Base-by-base conservation (phyloP, 1,139 yeast genomes). In the Suhomyces kunorum region DNA sequence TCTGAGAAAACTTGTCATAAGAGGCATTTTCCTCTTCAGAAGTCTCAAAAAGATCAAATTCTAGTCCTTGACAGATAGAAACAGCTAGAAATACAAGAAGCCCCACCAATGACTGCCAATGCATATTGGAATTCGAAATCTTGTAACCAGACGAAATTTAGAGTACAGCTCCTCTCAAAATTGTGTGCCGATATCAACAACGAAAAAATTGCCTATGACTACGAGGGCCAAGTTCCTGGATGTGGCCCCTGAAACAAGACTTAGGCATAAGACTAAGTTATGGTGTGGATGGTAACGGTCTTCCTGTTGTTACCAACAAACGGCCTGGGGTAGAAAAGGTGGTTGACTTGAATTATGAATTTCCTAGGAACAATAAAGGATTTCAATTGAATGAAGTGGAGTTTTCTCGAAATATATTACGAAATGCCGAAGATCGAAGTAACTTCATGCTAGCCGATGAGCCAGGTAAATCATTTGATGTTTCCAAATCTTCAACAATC, bases 361-460 rank as follows among this genome's bases (percentile, higher is more conserved):
- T 61, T 39, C 59, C 71, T 5, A 53, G 68, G 32, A 47, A 53
- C 13, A 53, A 56, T 25, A 47, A 43, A 8, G 63, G 63, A 2
- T 8, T 45, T 8, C 32, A 38, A 3, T 44, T 66, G 3, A 39
- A 48, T 6, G 48, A 43, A 17, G 43, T 62, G 8, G 42, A 40
- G 11, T 32, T 49, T 22, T 57, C 68, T 4, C 32, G 3, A 15
- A 30, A 6, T 30, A 34, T 6, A 18, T 47, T 6, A 24, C 39
- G 12, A 41, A 40, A 8, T 40, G 38, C 6, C 60, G 49, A 31
- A 46, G 44, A 9, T 45, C 56, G 12, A 7, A 7, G 9, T 3
- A 22, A 38, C 29, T 9, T 49, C 44, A 27, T 43, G 44, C 18
- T 35, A 5, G n/a, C 24, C 31, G 41, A 49, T 30, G 36, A 18